A percentile compares a stretch with the other conserved stretches of the same genome.
These are phyloP conservation scores for Russula sp. DNA, from an alignment of 768 basidiomycete species.

Conservation along the genomic window DNA sequence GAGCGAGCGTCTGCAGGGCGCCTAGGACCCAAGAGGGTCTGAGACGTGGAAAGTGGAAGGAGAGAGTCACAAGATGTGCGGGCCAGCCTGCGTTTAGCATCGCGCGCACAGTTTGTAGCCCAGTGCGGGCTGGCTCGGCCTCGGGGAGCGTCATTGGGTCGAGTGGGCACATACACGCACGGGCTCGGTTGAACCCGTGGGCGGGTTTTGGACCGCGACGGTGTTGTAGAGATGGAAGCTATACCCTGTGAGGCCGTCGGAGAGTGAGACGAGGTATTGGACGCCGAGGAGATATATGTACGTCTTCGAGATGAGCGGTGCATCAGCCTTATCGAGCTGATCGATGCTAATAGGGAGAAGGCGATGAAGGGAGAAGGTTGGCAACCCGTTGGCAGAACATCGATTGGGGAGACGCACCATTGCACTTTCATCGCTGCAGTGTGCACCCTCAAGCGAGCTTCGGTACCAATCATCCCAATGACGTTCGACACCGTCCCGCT, in stretches of 20 bases:
- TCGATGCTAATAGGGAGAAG: constrained; percentile 66
- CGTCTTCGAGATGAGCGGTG: constrained; percentile 87
- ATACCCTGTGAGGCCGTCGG: constrained; percentile 78
- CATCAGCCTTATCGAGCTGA: constrained; percentile 91
- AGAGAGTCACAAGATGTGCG: constrained; percentile 79
- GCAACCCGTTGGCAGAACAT: not conserved
- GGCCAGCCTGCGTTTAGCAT: constrained; percentile 69
- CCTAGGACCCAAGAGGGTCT: constrained; percentile 87
- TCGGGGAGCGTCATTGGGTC: constrained; percentile 55
- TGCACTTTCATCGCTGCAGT: no score
- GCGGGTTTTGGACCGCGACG: constrained; percentile 63
- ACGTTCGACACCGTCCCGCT: no score
- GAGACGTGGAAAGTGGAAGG: constrained; percentile 89
- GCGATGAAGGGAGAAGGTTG: not conserved
- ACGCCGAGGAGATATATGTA: constrained; percentile 92
- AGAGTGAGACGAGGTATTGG: constrained; percentile 81
- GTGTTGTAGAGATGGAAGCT: constrained; percentile 68
- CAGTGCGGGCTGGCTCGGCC: constrained; percentile 53
- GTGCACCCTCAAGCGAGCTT: no score
- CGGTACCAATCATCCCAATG: no score
- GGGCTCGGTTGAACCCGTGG: constrained; percentile 58
- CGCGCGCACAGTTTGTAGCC: constrained; percentile 62
- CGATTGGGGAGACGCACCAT: no score
- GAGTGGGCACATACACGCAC: constrained; percentile 66
- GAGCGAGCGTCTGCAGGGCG: no score